Evolutionary conservation across 1,284 basidiomycete genomes (phyloP).

Genomic region (Amylostereum areolatum): DNA sequence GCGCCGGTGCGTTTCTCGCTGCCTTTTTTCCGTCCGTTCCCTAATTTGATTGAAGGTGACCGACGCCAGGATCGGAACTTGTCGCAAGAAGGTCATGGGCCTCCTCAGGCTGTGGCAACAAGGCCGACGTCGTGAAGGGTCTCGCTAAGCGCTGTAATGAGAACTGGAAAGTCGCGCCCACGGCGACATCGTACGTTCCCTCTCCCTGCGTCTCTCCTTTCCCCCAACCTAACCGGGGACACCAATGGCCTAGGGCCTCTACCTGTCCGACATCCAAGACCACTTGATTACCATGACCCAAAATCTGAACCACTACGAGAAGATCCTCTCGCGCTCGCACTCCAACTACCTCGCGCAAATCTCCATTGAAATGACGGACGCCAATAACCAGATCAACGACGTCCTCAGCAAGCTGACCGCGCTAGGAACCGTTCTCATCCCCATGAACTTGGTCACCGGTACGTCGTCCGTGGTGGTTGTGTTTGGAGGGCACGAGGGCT

Average conservation of each 20-base stretch:
- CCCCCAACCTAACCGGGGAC: too few relatives aligned
- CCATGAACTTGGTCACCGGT: constrained; percentile 95
- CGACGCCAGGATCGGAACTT: constrained; percentile 82
- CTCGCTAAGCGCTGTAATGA: constrained; percentile 98
- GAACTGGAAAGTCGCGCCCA: constrained; percentile 98
- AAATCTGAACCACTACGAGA: constrained; percentile 98
- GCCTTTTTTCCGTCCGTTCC: neutral
- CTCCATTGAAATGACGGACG: constrained; percentile 98
- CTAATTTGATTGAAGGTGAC: constrained; percentile 6
- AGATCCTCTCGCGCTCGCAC: constrained; percentile 96
- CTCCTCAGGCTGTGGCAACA: constrained; percentile 91
- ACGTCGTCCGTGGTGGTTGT: constrained; percentile 23
- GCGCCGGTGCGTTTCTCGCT: constrained; percentile 34
- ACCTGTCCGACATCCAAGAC: constrained; percentile 94
- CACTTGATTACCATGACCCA: constrained; percentile 99
- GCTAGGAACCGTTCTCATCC: constrained; percentile 94
- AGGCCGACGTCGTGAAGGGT: constrained; percentile 99
- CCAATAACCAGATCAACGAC: constrained; percentile 99
- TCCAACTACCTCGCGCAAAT: constrained; percentile 99
- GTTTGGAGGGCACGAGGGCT: constrained; percentile 9
- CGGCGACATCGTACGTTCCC: constrained; percentile 81
- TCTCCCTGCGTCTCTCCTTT: constrained; percentile 3
- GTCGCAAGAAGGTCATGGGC: constrained; percentile 99
- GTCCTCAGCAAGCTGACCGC: constrained; percentile 98
- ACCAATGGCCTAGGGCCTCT: constrained; percentile 67